These are phyloP conservation scores for Aspergillus panamensis DNA, from an alignment of 495 filamentous ascomycete genomes.

Conservation along the genomic window DNA sequence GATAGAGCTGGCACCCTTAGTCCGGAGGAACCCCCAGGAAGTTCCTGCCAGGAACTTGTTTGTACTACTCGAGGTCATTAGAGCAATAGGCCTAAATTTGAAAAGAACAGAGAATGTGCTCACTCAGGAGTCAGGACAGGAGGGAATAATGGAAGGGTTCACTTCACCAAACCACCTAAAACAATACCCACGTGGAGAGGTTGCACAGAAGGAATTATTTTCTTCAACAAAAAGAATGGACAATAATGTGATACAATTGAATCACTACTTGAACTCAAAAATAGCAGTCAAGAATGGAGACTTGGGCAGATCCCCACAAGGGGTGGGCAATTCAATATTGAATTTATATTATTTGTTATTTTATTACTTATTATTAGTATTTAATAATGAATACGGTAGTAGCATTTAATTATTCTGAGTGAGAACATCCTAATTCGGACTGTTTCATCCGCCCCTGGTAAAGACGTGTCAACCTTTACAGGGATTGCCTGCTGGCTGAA, in stretches of 20 bases:
- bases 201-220: not conserved
- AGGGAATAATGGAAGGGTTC: not conserved
- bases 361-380: not conserved
- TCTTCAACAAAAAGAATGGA: not conserved
- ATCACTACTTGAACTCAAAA: not conserved
- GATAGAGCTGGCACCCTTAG: not conserved
- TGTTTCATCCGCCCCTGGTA: constrained; percentile 13
- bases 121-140: not conserved
- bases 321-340: not conserved
- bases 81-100: not conserved
- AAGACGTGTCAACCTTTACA: constrained; percentile 15
- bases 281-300: not conserved
- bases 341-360: not conserved
- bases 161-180: not conserved
- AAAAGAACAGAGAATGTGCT: not conserved
- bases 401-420: too few relatives aligned
- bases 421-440: not conserved
- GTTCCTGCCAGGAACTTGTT: not conserved
- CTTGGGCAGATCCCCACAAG: not conserved
- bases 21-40: not conserved
- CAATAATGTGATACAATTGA: not conserved
- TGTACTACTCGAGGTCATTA: not conserved
- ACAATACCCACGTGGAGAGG: not conserved
- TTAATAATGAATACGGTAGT: too few relatives aligned
- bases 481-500: constrained; percentile 8